Base-by-base conservation (phyloP, 2,329 filamentous ascomycete species). In the Trichoderma polysporum region DNA sequence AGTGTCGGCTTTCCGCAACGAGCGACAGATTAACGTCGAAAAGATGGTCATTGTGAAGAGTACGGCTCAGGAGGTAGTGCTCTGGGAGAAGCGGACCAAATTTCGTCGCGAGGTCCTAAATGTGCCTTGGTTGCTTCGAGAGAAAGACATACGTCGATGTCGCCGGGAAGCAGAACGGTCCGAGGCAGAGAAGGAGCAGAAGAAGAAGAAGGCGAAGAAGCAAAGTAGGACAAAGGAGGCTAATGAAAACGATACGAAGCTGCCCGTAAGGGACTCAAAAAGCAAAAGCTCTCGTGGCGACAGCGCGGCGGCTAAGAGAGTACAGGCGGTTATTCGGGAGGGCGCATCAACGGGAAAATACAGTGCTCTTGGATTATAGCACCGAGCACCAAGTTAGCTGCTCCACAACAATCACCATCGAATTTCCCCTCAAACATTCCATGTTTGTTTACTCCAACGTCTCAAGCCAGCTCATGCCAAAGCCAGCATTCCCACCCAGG, bases 41-140 rank as follows among this genome's bases (percentile, higher is more conserved):
- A 86, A 84, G 71, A 76, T 86, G 66, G 72, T 74, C n/a, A 70
- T 79, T 0, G 66, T 90, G 4, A 74, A 73, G 27, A 81, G 82
- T 52, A 90, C 87, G 0, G 81, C 82, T 53, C 80, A 85, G 37
- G 88, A 91, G 73, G 78, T 89, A 3, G 75, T 73, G 8, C 85
- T 88, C 9, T 90, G 88, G 88, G 80, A 83, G 71, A 86, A 86
- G 76, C 78, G 83, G 52, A 70, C 74, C 19, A 75, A 75, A 33
- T 88, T 90, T 72, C 80, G 81, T 39, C 73, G 72, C 37, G 80
- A 85, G 4, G 78, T 87, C 6, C 78, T 90, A 15, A 74, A 76
- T 3, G 76, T 74, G 66, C 83, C 86, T 0, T 90, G 88, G 88
- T 73, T 82, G n/a, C 71, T 90, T 33, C 80, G 78, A 33, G 74